Percentiles rank a stretch among this genome's conserved stretches.
These are phyloP conservation scores for Silene vulgaris DNA, from an alignment of 179 eudicot genomes.

Conservation along the genomic window DNA sequence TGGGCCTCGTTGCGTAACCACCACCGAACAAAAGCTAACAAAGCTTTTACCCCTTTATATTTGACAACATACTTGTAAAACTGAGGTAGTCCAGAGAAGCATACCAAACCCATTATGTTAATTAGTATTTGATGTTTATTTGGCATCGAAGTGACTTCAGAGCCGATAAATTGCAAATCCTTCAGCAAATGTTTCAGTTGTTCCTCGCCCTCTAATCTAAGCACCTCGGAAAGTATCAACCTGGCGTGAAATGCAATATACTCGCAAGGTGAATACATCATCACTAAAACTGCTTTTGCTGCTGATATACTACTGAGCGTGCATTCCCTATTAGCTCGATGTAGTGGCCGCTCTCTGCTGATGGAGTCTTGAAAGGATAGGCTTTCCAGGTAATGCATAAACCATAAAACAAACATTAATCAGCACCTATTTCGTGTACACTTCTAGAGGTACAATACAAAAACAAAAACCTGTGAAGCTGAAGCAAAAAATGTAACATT, in stretches of 20 bases:
- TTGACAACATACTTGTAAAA: constrained; percentile 35
- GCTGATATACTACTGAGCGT: constrained; percentile 45
- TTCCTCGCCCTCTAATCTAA: constrained; percentile 38
- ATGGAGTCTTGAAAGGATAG: constrained; percentile 51
- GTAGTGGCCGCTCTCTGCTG: constrained; percentile 43
- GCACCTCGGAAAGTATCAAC: constrained; percentile 39
- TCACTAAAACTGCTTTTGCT: constrained; percentile 62
- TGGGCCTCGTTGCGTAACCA: constrained; percentile 45
- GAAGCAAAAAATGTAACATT: constrained; percentile 12
- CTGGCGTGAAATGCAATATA: constrained; percentile 52
- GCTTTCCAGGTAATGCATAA: constrained; percentile 33
- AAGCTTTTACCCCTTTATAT: constrained; percentile 41
- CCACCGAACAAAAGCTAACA: constrained; percentile 46
- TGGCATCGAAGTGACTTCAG: constrained; percentile 31
- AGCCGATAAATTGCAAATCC: constrained; percentile 34
- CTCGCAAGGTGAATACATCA: constrained; percentile 75
- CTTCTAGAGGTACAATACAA: not conserved
- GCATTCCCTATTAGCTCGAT: constrained; percentile 33
- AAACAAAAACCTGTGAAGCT: not conserved
- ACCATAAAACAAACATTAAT: constrained; percentile 15
- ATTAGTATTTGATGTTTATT: constrained; percentile 45
- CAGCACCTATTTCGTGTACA: constrained; percentile 13
- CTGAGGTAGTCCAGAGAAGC: constrained; percentile 51
- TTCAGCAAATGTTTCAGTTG: constrained; percentile 38
- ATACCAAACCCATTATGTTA: constrained; percentile 56